Evolutionary conservation across 106 monocot species (phyloP).

Genomic region (Platanthera guangdongensis): DNA sequence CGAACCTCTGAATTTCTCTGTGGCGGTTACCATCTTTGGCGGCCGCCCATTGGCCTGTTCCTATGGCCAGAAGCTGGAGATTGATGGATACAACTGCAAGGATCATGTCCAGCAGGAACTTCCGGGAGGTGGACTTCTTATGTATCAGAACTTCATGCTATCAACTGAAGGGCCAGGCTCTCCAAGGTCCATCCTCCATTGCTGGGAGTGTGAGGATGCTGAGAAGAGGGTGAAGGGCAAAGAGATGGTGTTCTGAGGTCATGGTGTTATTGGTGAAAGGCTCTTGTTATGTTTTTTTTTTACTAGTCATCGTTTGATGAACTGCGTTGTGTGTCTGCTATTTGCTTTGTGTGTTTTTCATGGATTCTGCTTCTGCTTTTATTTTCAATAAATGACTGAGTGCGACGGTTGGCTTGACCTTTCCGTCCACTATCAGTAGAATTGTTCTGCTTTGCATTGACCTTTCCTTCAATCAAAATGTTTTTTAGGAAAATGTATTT

Average conservation of each 20-base stretch:
- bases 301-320: neutral
- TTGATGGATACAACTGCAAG: conserved; percentile 15
- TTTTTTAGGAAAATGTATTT: no score
- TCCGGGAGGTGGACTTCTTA: conserved; percentile 20
- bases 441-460: no score
- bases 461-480: no score
- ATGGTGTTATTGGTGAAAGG: conserved; percentile 4
- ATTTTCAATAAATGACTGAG: no score
- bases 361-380: no score
- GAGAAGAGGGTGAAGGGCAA: conserved; percentile 1
- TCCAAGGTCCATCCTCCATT: conserved; percentile 14
- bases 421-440: no score
- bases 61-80: conserved; percentile 11
- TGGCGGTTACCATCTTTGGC: conserved; percentile 36
- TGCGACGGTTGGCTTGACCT: no score
- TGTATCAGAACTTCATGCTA: conserved; percentile 31
- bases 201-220: conserved; percentile 9
- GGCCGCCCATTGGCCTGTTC: conserved; percentile 12
- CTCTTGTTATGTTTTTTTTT: neutral
- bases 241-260: conserved; percentile 2
- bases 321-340: no score
- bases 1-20: conserved; percentile 26
- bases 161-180: neutral
- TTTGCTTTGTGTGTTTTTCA: no score
- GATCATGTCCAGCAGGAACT: conserved; percentile 25